Evolutionary conservation across 768 basidiomycete species (phyloP).

Genomic region (Boletus eberwhitei): DNA sequence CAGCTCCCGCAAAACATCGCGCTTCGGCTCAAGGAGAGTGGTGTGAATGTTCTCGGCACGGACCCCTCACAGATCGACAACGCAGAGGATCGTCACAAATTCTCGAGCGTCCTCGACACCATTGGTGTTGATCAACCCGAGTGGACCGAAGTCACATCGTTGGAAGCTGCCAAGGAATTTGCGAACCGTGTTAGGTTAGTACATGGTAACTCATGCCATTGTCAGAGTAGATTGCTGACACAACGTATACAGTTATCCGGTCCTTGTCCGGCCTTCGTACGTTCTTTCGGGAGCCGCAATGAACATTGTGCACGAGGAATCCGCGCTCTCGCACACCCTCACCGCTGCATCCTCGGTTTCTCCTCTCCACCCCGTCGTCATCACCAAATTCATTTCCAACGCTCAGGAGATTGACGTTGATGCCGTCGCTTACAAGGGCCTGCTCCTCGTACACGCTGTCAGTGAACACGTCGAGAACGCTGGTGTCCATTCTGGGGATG

Average conservation of each 20-base stretch:
- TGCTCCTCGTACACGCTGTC: conserved; percentile 90
- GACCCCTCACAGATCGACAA: conserved; percentile 94
- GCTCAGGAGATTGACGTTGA: conserved; percentile 99
- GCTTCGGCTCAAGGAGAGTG: conserved; percentile 84
- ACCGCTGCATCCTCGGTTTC: conserved; percentile 97
- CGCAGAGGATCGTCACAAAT: conserved; percentile 98
- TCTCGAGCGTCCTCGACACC: conserved; percentile 92
- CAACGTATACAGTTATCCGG: conserved; percentile 69
- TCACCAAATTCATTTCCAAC: conserved; percentile 97
- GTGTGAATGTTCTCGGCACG: conserved; percentile 93
- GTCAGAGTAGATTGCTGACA: not conserved
- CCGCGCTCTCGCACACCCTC: conserved; percentile 85
- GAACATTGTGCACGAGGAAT: conserved; percentile 96
- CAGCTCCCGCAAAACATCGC: conserved; percentile 99
- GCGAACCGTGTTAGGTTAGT: conserved; percentile 71
- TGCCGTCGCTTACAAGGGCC: conserved; percentile 91
- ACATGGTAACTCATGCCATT: not conserved
- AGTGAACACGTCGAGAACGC: conserved; percentile 99
- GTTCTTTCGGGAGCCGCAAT: conserved; percentile 98
- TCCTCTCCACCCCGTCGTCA: conserved; percentile 94
- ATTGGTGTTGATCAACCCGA: conserved; percentile 96
- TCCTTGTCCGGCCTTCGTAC: conserved; percentile 97
- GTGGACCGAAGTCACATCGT: conserved; percentile 87
- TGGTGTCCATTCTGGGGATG: conserved; percentile 98
- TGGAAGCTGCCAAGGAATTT: conserved; percentile 90